phyloP scores from a whole-genome alignment of 208 protist genomes.

The Trypanosoma cruzi region DNA sequence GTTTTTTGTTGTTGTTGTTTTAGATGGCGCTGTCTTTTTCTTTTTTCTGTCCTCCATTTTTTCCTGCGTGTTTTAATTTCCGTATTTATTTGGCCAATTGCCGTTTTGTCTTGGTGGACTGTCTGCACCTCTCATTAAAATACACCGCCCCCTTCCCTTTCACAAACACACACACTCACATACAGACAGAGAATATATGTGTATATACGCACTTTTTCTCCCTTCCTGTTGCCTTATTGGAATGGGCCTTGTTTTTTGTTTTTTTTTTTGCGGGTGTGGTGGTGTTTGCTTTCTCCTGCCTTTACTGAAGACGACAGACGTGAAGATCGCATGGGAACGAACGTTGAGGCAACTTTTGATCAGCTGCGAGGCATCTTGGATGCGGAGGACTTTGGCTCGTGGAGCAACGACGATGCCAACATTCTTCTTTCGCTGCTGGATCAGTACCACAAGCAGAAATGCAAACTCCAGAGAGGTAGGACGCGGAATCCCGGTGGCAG shows the following conservation, averaged over 20 bases:
- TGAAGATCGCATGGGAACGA: conserved; percentile 1
- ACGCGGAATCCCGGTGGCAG: not conserved
- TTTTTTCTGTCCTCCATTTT: not conserved
- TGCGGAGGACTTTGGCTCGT: conserved; percentile 7
- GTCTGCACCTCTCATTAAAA: no score
- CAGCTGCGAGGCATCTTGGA: conserved; percentile 24
- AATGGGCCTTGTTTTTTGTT: no score
- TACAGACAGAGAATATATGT: no score
- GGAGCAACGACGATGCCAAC: conserved; percentile 14
- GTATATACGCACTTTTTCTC: no score
- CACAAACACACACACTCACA: no score
- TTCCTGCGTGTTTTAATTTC: not conserved
- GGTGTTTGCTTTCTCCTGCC: no score
- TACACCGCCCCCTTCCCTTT: no score
- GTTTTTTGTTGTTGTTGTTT: no score
- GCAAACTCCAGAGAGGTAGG: not conserved
- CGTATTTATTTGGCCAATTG: not conserved
- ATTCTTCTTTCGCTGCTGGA: conserved; percentile 18
- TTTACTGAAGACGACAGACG: not conserved
- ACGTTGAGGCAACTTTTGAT: conserved; percentile 32
- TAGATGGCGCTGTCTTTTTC: no score
- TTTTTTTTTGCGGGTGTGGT: no score
- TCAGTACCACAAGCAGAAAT: conserved; percentile 10
- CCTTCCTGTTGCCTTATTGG: no score
- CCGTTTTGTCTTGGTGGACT: not conserved